Evolutionary conservation across 257 asterid genomes (phyloP).

Genomic region (Gentiana dahurica): DNA sequence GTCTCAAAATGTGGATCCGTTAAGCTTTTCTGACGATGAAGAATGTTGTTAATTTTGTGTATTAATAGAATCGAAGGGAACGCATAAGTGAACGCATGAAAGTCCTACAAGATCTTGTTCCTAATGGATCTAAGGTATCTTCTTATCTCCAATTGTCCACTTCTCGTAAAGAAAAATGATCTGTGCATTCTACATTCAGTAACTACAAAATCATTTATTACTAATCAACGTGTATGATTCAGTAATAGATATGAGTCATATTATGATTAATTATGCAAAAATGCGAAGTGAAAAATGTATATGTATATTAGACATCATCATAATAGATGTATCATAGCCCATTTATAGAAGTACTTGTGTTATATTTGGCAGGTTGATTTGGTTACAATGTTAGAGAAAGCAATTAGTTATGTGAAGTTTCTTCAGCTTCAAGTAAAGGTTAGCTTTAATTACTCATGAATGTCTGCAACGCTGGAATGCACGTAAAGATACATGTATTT

Average conservation of each 20-base stretch:
- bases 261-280: no score
- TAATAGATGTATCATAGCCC: no score
- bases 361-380: constrained; percentile 61
- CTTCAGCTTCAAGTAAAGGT: constrained; percentile 94
- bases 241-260: no score
- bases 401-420: constrained; percentile 81
- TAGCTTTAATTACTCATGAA: neutral
- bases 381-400: constrained; percentile 92
- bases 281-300: no score
- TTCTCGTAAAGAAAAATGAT: neutral
- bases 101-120: constrained; percentile 76
- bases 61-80: constrained; percentile 58
- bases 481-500: no score
- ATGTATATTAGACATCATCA: neutral
- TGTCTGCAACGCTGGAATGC: no score
- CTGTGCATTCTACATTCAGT: neutral
- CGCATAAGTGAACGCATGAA: constrained; percentile 81
- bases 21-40: no score
- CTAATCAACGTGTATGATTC: neutral
- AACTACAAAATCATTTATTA: neutral
- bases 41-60: constrained; percentile 15
- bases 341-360: neutral
- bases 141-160: neutral
- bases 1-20: no score
- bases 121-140: constrained; percentile 84